Evolutionary conservation across 192 early-diverging fungal species (phyloP), one percentile per base, ranked within the genome.

Genomic region (Backusella sp.): DNA sequence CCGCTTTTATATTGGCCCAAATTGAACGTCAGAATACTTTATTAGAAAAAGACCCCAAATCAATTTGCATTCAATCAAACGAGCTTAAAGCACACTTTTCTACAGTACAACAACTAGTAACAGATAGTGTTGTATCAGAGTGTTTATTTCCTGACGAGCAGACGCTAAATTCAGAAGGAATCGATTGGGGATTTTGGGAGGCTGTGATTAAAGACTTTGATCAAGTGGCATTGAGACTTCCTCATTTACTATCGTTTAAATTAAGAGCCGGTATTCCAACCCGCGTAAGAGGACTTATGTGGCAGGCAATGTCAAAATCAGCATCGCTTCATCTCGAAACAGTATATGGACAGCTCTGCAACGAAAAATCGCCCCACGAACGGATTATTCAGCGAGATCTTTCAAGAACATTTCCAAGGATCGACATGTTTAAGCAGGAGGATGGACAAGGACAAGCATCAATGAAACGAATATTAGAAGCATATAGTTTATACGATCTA

Each of bases 381-480:
- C 92, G 94, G 70, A 87, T 97, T 66, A 99, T 99, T 76, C 92
- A 93, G 65, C 86, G 97, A 21, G 97, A 99, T 82, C 84, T 99
- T 21, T 88, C 94, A 62, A 88, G 97, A 30, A 99, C 97, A 14
- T 99, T 98, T 81, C 97, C 97, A 34, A 84, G 87, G 42, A 89
- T 96, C 36, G 91, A 92, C 19, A 93, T 94, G 85, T 99, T 99
- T 75, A 88, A 90, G 70, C 84, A 93, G 66, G 89, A 92, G 69
- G 89, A 86, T 34, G 96, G 95, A 32, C 88, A 92, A 39, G 97
- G 95, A 17, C 97, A 99, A 85, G 89, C 90, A 71, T 86, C 89
- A 66, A 86, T 99, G 84, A 93, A 93, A 79, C 90, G 94, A 73
- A 88, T 99, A 21, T 83, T 97, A 36, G 96, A 94, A 83, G 97